phyloP scores from a whole-genome alignment of 2,329 filamentous ascomycete genomes.

The Colletotrichum lini region DNA sequence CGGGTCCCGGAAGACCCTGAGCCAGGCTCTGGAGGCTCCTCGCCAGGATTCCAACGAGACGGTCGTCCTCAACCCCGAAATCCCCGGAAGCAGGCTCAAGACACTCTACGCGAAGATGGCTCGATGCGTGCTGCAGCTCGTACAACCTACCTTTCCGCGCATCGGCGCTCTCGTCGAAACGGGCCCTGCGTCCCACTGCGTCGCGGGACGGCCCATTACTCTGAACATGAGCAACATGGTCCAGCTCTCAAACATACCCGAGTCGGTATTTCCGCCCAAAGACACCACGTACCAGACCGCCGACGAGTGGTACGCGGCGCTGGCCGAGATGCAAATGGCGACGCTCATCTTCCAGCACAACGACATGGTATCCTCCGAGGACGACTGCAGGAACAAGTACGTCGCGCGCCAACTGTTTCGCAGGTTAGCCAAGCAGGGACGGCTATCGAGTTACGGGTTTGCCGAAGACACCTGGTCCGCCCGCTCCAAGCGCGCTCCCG shows the following conservation, averaged over 20 bases:
- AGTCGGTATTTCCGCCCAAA: conserved; percentile 43
- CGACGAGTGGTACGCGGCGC: conserved; percentile 53
- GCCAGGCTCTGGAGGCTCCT: conserved; percentile 38
- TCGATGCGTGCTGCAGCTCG: conserved; percentile 56
- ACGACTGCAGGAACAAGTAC: conserved; percentile 53
- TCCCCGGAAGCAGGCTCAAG: conserved; percentile 50
- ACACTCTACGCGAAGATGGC: conserved; percentile 55
- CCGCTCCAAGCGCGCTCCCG: neutral
- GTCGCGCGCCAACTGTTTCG: conserved; percentile 46
- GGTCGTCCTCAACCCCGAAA: conserved; percentile 9
- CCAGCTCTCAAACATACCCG: conserved; percentile 47
- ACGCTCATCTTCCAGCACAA: conserved; percentile 55
- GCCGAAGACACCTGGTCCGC: conserved; percentile 19
- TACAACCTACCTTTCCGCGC: conserved; percentile 48
- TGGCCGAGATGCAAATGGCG: conserved; percentile 56
- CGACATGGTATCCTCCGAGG: conserved; percentile 49
- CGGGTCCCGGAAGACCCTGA: too few species aligned
- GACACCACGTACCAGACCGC: conserved; percentile 46
- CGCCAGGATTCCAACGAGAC: conserved; percentile 19
- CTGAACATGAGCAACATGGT: conserved; percentile 60
- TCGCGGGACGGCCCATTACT: conserved; percentile 54
- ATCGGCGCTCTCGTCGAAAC: conserved; percentile 56
- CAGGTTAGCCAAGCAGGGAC: conserved; percentile 5
- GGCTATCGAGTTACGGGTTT: conserved; percentile 18
- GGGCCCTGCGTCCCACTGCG: conserved; percentile 43